phyloP scores from a whole-genome alignment of 2,329 filamentous ascomycete genomes.

The Zymoseptoria ardabiliae region DNA sequence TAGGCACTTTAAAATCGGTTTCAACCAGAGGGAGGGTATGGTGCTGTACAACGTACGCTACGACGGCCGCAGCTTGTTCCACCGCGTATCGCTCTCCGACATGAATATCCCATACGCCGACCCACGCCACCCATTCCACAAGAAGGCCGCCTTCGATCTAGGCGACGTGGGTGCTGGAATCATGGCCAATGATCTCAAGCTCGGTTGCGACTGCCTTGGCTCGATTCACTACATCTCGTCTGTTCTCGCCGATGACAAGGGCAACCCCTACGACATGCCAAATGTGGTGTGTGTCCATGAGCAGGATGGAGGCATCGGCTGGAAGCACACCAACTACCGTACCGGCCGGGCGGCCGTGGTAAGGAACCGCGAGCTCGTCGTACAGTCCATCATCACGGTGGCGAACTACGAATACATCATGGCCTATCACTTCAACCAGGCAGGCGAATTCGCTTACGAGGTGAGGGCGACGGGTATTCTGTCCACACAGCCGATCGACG shows the following conservation, averaged over 20 bases:
- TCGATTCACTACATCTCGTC: conserved; percentile 61
- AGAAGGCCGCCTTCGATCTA: conserved; percentile 63
- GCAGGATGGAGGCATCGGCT: conserved; percentile 61
- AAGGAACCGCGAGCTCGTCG: conserved; percentile 57
- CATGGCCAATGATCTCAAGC: conserved; percentile 61
- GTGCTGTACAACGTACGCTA: conserved; percentile 57
- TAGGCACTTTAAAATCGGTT: conserved; percentile 54
- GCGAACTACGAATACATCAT: conserved; percentile 69
- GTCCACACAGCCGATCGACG: conserved; percentile 60
- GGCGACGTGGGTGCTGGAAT: conserved; percentile 59
- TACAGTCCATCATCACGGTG: conserved; percentile 61
- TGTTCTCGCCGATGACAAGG: conserved; percentile 33
- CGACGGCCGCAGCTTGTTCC: conserved; percentile 54
- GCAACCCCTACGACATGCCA: conserved; percentile 50
- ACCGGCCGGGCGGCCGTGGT: conserved; percentile 57
- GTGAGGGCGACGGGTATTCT: conserved; percentile 63
- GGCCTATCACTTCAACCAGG: conserved; percentile 65
- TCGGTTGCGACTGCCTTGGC: conserved; percentile 64
- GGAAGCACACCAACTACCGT: conserved; percentile 67
- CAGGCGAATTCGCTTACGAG: conserved; percentile 59
- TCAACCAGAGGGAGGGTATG: conserved; percentile 58
- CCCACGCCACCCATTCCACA: conserved; percentile 60
- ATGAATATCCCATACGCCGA: conserved; percentile 60
- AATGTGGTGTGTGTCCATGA: conserved; percentile 65
- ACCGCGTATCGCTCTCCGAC: conserved; percentile 58